phyloP scores from a whole-genome alignment of 805 yeast species.

The Saturnispora sanitii region DNA sequence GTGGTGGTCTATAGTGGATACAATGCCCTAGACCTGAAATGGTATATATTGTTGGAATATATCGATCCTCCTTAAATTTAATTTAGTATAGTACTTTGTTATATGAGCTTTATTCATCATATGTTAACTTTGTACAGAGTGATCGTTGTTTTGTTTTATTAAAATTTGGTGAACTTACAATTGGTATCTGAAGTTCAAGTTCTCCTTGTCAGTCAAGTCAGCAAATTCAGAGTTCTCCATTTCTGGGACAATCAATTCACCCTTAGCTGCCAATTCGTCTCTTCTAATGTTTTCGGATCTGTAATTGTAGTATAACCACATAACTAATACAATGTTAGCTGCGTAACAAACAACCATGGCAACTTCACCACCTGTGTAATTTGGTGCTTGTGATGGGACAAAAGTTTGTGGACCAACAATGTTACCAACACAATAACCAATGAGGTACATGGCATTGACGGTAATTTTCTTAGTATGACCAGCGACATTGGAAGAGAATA shows the following conservation, averaged over 20 bases:
- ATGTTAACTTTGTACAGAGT: too few species aligned
- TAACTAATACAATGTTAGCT: conserved; percentile 15
- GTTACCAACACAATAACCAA: conserved; percentile 61
- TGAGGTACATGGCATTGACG: conserved; percentile 46
- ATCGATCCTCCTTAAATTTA: too few species aligned
- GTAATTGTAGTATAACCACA: conserved; percentile 14
- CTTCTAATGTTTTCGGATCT: conserved; percentile 14
- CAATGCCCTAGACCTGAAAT: too few species aligned
- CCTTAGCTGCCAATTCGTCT: conserved; percentile 10
- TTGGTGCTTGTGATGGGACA: conserved; percentile 45
- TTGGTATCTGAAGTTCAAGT: conserved; percentile 14
- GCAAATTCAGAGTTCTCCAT: conserved; percentile 16
- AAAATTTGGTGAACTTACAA: too few species aligned
- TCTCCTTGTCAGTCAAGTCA: conserved; percentile 18
- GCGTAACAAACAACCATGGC: conserved; percentile 30
- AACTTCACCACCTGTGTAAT: conserved; percentile 44
- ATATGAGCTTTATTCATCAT: too few species aligned
- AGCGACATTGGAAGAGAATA: conserved; percentile 44
- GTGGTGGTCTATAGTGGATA: too few species aligned
- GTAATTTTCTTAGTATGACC: conserved; percentile 69
- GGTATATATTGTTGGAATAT: too few species aligned
- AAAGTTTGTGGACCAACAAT: conserved; percentile 70
- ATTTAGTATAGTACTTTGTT: too few species aligned
- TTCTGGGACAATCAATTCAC: conserved; percentile 5
- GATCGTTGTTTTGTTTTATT: too few species aligned